Evolutionary conservation across 106 monocot species (phyloP), one percentile per base, ranked within the genome.

Genomic region (Acorus calamus): DNA sequence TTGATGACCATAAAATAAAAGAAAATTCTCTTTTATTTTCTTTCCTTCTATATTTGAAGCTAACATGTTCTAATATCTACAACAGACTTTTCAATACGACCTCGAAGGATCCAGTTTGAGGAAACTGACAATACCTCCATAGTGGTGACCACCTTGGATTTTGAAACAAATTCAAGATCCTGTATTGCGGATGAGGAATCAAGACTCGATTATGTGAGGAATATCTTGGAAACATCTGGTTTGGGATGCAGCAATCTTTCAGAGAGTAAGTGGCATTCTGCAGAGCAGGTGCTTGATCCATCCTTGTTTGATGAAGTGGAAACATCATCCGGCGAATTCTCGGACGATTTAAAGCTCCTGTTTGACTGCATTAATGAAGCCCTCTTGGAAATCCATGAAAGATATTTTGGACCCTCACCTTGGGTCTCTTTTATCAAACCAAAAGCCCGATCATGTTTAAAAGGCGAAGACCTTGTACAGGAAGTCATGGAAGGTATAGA

Each of bases 281-380:
- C 62, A n/a, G 53, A 52, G 51, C 75, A 63, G 53, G 61, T 79
- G 42, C 76, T 90, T 42, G 76, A 84, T 44, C 62, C 71, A 46
- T 84, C 82, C 45, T 65, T 96, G 10, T 87, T 82, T 61, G 82
- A 89, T 72, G 94, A 90, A 67, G 68, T 90, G 52, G 90, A 79
- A 44, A 69, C 69, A 55, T 77, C 74, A 7, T 87, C 64, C 14
- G 58, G 60, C 42, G 71, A 74, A 43, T 52, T 74, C 14, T 64
- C 76, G 53, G 80, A 87, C 46, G 82, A 96, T 61, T 67, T 84
- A 14, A 79, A 76, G 66, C 75, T 81, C 61, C 71, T 87, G 4
- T 96, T 90, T 83, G 94, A 96, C 68, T 80, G 75, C 59, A 74
- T 87, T 6, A 76, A 71, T 55, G 90, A 96, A 80, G 81, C 78